Base-by-base conservation (phyloP, 495 filamentous ascomycete species). In the Thermothielavioides terrestris region DNA sequence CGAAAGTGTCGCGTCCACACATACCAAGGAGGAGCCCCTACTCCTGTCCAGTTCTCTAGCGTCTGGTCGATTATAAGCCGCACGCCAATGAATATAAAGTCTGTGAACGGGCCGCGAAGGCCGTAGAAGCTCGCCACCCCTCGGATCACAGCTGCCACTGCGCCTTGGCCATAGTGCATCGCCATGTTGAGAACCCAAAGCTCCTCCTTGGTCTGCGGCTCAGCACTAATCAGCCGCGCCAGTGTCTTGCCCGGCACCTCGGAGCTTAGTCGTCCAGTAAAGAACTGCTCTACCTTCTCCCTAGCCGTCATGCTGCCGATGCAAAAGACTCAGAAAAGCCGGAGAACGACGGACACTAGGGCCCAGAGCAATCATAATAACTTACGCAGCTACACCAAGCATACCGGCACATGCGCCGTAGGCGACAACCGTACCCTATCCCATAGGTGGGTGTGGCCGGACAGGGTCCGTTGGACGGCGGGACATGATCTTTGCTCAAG, bases 61-160 rank as follows among this genome's bases (percentile, higher is more conserved):
- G 49, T 58, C 50, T 68, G 65, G 34, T 67, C 64, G 22, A 64
- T 55, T n/a, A 54, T 10, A 34, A 68, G 36, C 22, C 65, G 32
- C 3, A 67, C 12, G 2, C 57, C 57, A 11, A 55, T 46, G 34
- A 65, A 64, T 39, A 67, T 57, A 31, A 63, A 59, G 28, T 61
- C 55, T 6, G 59, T 61, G 51, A 68, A 58, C 1, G 65, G 65
- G 1, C 65, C 65, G 4, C 60, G 54, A 28, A 68, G 42, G 3
- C 65, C 65, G 15, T 55, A 42, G 15, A 52, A 64, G n/a, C 51
- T 50, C 49, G 65, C 65, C 4, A 52, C 1, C 49, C 27, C 58
- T 18, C 62, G 40, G 11, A 65, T 39, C 5, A 54, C 42, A 2
- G 46, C 62, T 10, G 58, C 53, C 4, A 49, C 42, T 5, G 56